Base-by-base conservation (phyloP, 768 basidiomycete species). In the Chalciporus piperatus region DNA sequence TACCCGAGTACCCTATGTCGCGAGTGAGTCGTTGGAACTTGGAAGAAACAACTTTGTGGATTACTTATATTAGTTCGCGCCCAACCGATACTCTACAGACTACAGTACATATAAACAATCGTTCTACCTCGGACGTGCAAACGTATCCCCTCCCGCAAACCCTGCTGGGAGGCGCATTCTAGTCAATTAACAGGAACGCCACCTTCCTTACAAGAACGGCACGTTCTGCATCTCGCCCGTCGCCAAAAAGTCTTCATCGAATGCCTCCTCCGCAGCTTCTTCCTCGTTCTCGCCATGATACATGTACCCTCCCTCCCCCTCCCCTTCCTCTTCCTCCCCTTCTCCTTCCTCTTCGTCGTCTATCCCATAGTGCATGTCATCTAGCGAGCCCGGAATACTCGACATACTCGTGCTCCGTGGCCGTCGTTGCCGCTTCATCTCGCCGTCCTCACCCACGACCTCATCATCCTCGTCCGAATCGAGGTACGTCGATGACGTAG, bases 331-430 rank as follows among this genome's bases (percentile, higher is more conserved):
- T 13, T 61, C 61, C 23, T 62, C 63, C 1, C 56, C 65, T 13
- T 61, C 61, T 23, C 67, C 72, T 0, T 71, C 72, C 9, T 80
- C 81, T 7, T 75, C 78, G 11, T 81, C 79, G 39, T 80, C 79
- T 55, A 80, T 67, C 14, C 72, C 80, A 55, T 83, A 81, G 44
- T 80, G 73, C 61, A 77, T 74, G 55, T 85, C 80, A 45, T 86
- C 82, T 53, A 92, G 68, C 19, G 89, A 87, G 27, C 92, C 92
- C 12, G 90, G 92, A 87, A 95, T 92, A 63, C 90, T 92, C 39
- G 82, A 81, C 68, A 87, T 80, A 56, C 90, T 90, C 61, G 79
- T 75, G 55, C 78, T 74, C 56, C 86, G 73, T 47, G 65, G 57
- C 37, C 78, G 64, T 52, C 67, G 71, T 51, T 68, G 64, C 58